Percentiles rank a stretch among this genome's conserved stretches.
Conservation (phyloP, 2,329 filamentous ascomycete genomes). For the Pseudogymnoascus sp. region DNA sequence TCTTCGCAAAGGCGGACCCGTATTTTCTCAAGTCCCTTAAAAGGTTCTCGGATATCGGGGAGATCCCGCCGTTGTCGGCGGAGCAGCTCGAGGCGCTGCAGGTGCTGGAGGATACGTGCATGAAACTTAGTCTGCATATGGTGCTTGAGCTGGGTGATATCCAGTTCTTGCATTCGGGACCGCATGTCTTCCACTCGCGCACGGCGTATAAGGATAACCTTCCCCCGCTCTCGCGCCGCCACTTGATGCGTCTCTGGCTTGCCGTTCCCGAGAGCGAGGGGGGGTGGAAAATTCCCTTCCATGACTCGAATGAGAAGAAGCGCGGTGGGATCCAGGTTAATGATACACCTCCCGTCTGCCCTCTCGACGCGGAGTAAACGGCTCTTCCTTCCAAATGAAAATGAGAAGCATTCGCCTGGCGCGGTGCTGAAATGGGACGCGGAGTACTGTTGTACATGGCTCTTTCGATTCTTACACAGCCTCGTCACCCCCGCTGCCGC, state of each 20-base stretch:
- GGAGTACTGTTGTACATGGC: not conserved
- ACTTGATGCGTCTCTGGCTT: slow-evolving; percentile 78
- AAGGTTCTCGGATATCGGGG: slow-evolving; percentile 62
- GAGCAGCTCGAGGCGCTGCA: slow-evolving; percentile 60
- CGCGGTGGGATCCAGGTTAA: slow-evolving; percentile 83
- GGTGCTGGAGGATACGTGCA: slow-evolving; percentile 68
- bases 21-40: slow-evolving; percentile 73
- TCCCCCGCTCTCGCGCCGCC: slow-evolving; percentile 60
- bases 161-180: slow-evolving; percentile 68
- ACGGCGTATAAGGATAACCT: slow-evolving; percentile 70
- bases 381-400: not conserved
- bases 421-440: not conserved
- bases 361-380: slow-evolving; percentile 64
- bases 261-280: slow-evolving; percentile 74
- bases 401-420: not conserved
- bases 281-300: slow-evolving; percentile 77
- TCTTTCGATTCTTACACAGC: not conserved
- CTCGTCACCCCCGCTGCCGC: not conserved
- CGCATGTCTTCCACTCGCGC: slow-evolving; percentile 70
- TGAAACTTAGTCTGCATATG: slow-evolving; percentile 71
- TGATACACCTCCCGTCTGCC: slow-evolving; percentile 64
- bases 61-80: slow-evolving; percentile 62
- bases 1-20: slow-evolving; percentile 84
- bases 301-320: slow-evolving; percentile 76
- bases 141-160: slow-evolving; percentile 79